Evolutionary conservation across 768 basidiomycete genomes (phyloP), one percentile per base, ranked within the genome.

Genomic region (Boletus rubescentipes): DNA sequence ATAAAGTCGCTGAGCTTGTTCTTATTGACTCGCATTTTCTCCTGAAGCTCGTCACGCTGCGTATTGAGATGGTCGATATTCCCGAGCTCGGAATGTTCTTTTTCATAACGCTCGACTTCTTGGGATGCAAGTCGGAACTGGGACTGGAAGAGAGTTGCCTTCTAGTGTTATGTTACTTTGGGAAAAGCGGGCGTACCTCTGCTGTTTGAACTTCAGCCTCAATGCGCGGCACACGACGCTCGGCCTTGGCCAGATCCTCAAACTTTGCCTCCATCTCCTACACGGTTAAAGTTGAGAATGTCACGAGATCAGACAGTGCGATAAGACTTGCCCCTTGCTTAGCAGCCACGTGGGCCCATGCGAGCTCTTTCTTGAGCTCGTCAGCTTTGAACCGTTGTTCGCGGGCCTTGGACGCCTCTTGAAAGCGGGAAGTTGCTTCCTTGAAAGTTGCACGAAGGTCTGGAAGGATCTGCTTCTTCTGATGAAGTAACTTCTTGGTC

Each of bases 341-440:
- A 9, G 73, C 72, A 14, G 75, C 77, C 20, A 96, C 89, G 61
- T 90, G 87, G 14, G 92, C 82, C 94, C 95, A 97, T 4, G 92
- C 93, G 18, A 91, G 71, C 69, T 94, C 89, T 58, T 82, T 84
- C 76, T 88, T 87, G 46, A 92, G 72, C 32, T 86, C 84, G 34
- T 86, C 82, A 4, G 77, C 80, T 67, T 82, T 87, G 61, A 79
- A 73, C 58, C 84, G 81, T 64, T 89, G 86, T 57, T 89, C 82
- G 1, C 85, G 73, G 10, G 91, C 88, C 55, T 86, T 88, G 9
- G 79, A 69, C 0, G 93, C 93, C 57, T 92, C 89, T 51, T 86
- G 76, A 55, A 84, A 86, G 21, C 85, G 82, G 2, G 74, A 66
- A 2, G 73, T 74, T 0, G 86, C 85, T 43, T 86, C 83, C 5